A percentile compares a stretch with the other conserved stretches of the same genome.
These are phyloP conservation scores for Dioscorea dumetorum DNA, from an alignment of 106 monocot genomes.

Conservation along the genomic window DNA sequence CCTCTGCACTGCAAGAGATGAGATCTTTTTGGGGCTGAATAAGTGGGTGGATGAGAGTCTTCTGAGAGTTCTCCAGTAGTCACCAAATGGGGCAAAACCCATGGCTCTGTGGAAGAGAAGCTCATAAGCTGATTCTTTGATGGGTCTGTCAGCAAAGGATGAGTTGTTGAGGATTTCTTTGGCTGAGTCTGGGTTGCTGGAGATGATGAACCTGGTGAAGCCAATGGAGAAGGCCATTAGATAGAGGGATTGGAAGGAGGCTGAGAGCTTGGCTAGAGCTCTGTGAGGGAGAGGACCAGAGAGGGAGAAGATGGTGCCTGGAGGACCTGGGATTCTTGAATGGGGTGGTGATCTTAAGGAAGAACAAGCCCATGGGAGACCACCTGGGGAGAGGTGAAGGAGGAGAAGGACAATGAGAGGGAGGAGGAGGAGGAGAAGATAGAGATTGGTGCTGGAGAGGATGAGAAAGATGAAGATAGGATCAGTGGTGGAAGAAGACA, in stretches of 20 bases:
- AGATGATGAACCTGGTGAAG: constrained; percentile 49
- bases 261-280: constrained; percentile 28
- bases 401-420: constrained; percentile 1
- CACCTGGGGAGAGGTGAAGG: constrained; percentile 48
- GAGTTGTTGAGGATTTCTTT: constrained; percentile 53
- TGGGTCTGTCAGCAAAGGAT: constrained; percentile 54
- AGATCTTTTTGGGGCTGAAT: constrained; percentile 36
- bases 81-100: constrained; percentile 67
- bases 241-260: constrained; percentile 11
- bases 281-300: constrained; percentile 38
- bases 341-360: not conserved
- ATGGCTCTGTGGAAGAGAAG: constrained; percentile 72
- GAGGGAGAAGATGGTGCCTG: constrained; percentile 24
- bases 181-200: constrained; percentile 61
- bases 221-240: constrained; percentile 77
- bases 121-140: constrained; percentile 68
- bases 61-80: constrained; percentile 60
- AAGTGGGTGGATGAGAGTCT: constrained; percentile 35
- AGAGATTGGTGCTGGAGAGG: not conserved
- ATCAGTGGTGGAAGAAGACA: not conserved
- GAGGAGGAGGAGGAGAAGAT: constrained; percentile 3
- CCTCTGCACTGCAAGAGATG: constrained; percentile 20
- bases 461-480: not conserved
- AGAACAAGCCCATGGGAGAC: constrained; percentile 46
- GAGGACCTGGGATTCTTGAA: constrained; percentile 22